A percentile compares a stretch with the other conserved stretches of the same genome.
Evolutionary conservation across 2,329 filamentous ascomycete genomes (phyloP).

Genomic region (Hypoxylon rubiginosum): DNA sequence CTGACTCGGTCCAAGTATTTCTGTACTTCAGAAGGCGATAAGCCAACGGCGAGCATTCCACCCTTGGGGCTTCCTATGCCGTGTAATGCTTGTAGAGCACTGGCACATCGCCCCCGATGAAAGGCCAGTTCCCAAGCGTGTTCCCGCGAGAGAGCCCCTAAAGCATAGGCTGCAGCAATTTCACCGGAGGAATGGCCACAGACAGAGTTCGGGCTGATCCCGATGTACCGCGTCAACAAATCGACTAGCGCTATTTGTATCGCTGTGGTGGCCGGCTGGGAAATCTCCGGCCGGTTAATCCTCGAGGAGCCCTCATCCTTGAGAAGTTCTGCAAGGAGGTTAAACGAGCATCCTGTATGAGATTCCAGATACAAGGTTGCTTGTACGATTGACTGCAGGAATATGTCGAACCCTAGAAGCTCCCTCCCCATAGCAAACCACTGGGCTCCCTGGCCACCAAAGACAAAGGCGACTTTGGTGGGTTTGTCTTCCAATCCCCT

Average conservation of each 20-base stretch:
- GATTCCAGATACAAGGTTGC: constrained; percentile 49
- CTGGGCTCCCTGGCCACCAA: constrained; percentile 56
- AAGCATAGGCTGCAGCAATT: constrained; percentile 47
- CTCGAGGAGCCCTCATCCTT: constrained; percentile 21
- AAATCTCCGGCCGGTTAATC: constrained; percentile 36
- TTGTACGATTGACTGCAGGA: constrained; percentile 47
- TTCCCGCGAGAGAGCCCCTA: constrained; percentile 40
- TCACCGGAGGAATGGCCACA: constrained; percentile 55
- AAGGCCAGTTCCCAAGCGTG: constrained; percentile 45
- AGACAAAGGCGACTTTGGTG: constrained; percentile 48
- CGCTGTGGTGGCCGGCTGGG: constrained; percentile 37
- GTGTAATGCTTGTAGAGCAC: constrained; percentile 6
- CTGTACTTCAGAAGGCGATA: constrained; percentile 29
- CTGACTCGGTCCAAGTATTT: constrained; percentile 30
- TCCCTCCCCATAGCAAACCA: constrained; percentile 57
- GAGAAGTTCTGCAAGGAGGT: constrained; percentile 40
- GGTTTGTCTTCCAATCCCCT: constrained; percentile 32
- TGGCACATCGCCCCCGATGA: constrained; percentile 41
- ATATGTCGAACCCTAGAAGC: constrained; percentile 50
- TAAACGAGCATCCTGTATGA: constrained; percentile 43
- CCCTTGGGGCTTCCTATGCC: constrained; percentile 15
- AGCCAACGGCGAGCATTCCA: constrained; percentile 44
- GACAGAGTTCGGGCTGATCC: constrained; percentile 44
- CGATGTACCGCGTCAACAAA: constrained; percentile 44
- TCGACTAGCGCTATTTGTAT: constrained; percentile 48